phyloP scores from a whole-genome alignment of 1,284 basidiomycete species.

The Ceratobasidium sp. region DNA sequence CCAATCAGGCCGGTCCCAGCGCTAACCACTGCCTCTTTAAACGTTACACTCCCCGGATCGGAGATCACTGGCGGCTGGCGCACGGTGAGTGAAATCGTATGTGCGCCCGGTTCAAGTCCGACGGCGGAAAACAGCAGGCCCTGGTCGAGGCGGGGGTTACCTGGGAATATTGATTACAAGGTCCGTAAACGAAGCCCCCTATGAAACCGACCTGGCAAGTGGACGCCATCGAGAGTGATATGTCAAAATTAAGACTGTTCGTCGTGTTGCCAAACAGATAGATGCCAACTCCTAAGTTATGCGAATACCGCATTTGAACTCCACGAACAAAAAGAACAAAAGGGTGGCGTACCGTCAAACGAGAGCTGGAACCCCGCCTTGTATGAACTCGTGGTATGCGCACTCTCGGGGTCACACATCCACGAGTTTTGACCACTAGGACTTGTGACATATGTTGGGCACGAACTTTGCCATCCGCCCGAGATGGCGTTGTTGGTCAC shows the following conservation, averaged over 20 bases:
- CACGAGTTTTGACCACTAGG: conserved; percentile 18
- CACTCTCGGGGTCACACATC: conserved; percentile 34
- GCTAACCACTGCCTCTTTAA: conserved; percentile 21
- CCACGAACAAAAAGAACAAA: not conserved
- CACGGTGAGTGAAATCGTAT: conserved; percentile 18
- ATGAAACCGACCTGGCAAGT: too few relatives aligned
- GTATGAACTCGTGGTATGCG: conserved; percentile 32
- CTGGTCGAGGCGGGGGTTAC: conserved; percentile 11
- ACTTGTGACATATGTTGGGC: conserved; percentile 13
- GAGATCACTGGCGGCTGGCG: conserved; percentile 12
- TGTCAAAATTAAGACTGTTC: conserved; percentile 25
- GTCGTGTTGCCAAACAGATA: conserved; percentile 35
- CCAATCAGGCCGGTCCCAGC: conserved; percentile 19
- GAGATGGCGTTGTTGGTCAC: conserved; percentile 9
- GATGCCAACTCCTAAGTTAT: conserved; percentile 21
- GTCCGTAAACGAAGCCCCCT: too few relatives aligned
- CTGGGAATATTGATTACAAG: too few relatives aligned
- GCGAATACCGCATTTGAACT: not conserved
- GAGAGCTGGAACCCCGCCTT: conserved; percentile 25
- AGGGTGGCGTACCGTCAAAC: conserved; percentile 20
- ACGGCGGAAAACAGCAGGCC: conserved; percentile 10
- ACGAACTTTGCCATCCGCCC: conserved; percentile 24
- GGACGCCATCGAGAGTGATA: conserved; percentile 18
- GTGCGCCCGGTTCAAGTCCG: conserved; percentile 10
- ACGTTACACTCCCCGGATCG: conserved; percentile 24